These are phyloP conservation scores for Hemileccinum impolitum DNA, from an alignment of 768 basidiomycete genomes.

Conservation along the genomic window DNA sequence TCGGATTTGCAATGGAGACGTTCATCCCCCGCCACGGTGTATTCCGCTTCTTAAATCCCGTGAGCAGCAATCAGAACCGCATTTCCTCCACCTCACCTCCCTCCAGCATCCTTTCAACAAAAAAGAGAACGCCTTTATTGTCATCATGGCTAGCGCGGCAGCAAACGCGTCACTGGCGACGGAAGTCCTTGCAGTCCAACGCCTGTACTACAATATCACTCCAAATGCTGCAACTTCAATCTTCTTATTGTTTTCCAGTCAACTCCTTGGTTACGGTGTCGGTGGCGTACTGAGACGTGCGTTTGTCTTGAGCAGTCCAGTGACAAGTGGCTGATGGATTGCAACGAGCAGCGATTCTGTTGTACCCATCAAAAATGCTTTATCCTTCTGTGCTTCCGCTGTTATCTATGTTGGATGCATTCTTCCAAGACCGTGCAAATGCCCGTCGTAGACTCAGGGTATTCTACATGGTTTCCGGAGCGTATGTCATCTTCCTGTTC, in stretches of 20 bases:
- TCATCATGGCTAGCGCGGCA: slow-evolving; percentile 57
- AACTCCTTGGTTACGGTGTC: slow-evolving; percentile 49
- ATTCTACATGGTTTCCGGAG: slow-evolving; percentile 20
- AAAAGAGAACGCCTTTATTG: slow-evolving; percentile 56
- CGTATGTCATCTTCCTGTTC: slow-evolving; percentile 30
- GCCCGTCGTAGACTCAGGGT: slow-evolving; percentile 39
- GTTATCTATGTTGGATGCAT: slow-evolving; percentile 26
- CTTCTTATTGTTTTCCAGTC: slow-evolving; percentile 37
- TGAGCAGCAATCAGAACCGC: neutral
- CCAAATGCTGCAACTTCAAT: slow-evolving; percentile 47
- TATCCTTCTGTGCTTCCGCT: slow-evolving; percentile 32
- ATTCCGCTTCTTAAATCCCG: slow-evolving; percentile 55
- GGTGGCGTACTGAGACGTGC: slow-evolving; percentile 49
- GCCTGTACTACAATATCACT: slow-evolving; percentile 49
- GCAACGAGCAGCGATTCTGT: slow-evolving; percentile 17
- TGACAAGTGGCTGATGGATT: neutral
- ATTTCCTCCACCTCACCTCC: neutral
- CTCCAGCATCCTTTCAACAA: slow-evolving; percentile 55
- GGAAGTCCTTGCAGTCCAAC: slow-evolving; percentile 52
- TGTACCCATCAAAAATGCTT: slow-evolving; percentile 47
- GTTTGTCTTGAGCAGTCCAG: slow-evolving; percentile 1
- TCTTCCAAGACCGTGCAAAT: slow-evolving; percentile 41
- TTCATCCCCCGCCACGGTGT: slow-evolving; percentile 43
- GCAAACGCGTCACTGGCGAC: slow-evolving; percentile 52
- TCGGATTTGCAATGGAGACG: slow-evolving; percentile 45